A percentile compares a stretch with the other conserved stretches of the same genome.
phyloP scores from a whole-genome alignment of 495 filamentous ascomycete genomes.

The Choiromyces venosus region DNA sequence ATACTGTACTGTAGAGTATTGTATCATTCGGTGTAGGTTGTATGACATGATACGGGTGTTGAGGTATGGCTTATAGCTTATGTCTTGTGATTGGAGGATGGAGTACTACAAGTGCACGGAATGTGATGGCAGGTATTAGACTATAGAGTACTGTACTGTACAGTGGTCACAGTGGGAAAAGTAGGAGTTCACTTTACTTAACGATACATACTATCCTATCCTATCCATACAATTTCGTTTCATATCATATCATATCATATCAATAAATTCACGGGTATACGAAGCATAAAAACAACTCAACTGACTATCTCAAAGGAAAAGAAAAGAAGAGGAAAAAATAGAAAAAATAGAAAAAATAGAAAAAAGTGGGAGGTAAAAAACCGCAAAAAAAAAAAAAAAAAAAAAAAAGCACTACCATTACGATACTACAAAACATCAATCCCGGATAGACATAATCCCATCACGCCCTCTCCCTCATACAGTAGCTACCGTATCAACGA shows the following conservation, averaged over 20 bases:
- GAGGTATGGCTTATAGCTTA: too few relatives aligned
- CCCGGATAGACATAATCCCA: background rate
- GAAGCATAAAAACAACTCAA: background rate
- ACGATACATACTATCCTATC: too few relatives aligned
- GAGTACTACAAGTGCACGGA: too few relatives aligned
- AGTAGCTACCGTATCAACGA: background rate
- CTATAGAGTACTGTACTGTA: too few relatives aligned
- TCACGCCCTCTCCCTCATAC: constrained; percentile 45
- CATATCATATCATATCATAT: background rate
- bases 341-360: background rate
- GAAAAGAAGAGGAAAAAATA: background rate
- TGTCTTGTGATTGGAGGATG: too few relatives aligned
- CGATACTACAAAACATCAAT: background rate
- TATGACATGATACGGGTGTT: too few relatives aligned
- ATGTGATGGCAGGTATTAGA: too few relatives aligned
- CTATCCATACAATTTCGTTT: background rate
- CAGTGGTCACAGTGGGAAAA: background rate
- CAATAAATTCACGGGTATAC: background rate
- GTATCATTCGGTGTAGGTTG: too few relatives aligned
- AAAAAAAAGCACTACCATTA: background rate
- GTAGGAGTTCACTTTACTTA: background rate
- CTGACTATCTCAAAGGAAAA: background rate
- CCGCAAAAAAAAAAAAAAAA: background rate
- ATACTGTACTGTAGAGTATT: too few relatives aligned
- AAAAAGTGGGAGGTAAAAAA: too few relatives aligned